A percentile compares a stretch with the other conserved stretches of the same genome.
Conservation (phyloP, 768 basidiomycete species). For the Lentinula lateritia region DNA sequence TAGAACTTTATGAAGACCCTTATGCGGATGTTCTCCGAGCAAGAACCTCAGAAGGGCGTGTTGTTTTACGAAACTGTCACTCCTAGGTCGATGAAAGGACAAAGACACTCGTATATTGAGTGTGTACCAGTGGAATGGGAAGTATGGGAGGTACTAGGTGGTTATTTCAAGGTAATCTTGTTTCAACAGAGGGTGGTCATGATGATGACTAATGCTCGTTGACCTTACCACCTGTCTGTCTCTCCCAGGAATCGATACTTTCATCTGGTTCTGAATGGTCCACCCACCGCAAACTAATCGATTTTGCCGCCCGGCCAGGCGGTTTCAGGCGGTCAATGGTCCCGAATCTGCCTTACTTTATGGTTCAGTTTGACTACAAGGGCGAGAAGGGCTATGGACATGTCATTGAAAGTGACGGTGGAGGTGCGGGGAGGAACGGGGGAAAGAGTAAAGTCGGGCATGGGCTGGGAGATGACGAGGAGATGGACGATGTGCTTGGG, state of each 20-base stretch:
- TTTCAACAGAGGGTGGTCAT: no score
- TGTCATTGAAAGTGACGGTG: constrained; percentile 76
- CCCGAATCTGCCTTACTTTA: constrained; percentile 95
- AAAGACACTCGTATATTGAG: constrained; percentile 91
- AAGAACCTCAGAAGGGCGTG: constrained; percentile 77
- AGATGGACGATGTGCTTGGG: constrained; percentile 24
- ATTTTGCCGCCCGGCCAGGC: constrained; percentile 84
- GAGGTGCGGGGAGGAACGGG: constrained; percentile 38
- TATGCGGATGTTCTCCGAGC: constrained; percentile 90
- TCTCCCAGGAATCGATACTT: constrained; percentile 79
- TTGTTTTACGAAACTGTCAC: constrained; percentile 95
- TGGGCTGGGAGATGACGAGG: background rate
- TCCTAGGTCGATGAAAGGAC: constrained; percentile 61
- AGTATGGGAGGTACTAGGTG: constrained; percentile 80
- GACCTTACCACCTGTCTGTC: background rate
- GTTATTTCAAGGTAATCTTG: constrained; percentile 77
- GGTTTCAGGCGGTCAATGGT: constrained; percentile 96
- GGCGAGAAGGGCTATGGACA: constrained; percentile 98
- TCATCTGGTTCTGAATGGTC: constrained; percentile 97
- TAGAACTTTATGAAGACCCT: constrained; percentile 87
- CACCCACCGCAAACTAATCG: constrained; percentile 95
- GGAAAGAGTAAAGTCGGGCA: background rate
- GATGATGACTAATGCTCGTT: no score
- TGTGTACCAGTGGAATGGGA: constrained; percentile 90
- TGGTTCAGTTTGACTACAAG: constrained; percentile 98